phyloP scores from a whole-genome alignment of 2,329 filamentous ascomycete species.

The Thermothelomyces thermophilus region DNA sequence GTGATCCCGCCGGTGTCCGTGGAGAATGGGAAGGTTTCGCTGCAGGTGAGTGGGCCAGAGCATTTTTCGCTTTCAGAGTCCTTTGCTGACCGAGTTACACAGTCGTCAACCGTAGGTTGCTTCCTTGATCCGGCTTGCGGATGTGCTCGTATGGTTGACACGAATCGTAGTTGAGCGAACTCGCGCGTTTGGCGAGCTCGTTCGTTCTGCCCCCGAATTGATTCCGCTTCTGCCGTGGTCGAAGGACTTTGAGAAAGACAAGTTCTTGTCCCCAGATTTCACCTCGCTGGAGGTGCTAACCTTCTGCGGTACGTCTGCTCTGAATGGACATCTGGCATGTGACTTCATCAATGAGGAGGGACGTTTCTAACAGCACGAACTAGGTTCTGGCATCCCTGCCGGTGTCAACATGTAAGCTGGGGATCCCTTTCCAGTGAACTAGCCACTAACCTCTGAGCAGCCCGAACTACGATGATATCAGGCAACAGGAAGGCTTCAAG shows the following conservation, averaged over 20 bases:
- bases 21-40: constrained; percentile 85
- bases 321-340: not conserved
- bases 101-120: constrained; percentile 59
- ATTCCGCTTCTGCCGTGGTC: constrained; percentile 89
- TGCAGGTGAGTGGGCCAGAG: constrained; percentile 38
- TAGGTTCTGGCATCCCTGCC: constrained; percentile 56
- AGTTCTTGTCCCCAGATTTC: constrained; percentile 91
- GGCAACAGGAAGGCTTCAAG: constrained; percentile 82
- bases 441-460: constrained; percentile 21
- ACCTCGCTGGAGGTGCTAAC: constrained; percentile 88
- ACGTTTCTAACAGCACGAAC: not conserved
- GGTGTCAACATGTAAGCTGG: constrained; percentile 54
- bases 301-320: constrained; percentile 54
- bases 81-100: constrained; percentile 21
- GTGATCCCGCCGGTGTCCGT: constrained; percentile 72
- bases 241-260: constrained; percentile 89
- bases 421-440: not conserved
- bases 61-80: not conserved
- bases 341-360: too few species aligned
- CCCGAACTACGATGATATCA: constrained; percentile 68
- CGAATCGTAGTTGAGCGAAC: constrained; percentile 64
- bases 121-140: not conserved
- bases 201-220: constrained; percentile 70
- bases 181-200: constrained; percentile 76
- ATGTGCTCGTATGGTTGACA: constrained; percentile 9